Evolutionary conservation across 352 stramenopile species (phyloP), one percentile per base, ranked within the genome.

Genomic region (Globisporangium takayamanum): DNA sequence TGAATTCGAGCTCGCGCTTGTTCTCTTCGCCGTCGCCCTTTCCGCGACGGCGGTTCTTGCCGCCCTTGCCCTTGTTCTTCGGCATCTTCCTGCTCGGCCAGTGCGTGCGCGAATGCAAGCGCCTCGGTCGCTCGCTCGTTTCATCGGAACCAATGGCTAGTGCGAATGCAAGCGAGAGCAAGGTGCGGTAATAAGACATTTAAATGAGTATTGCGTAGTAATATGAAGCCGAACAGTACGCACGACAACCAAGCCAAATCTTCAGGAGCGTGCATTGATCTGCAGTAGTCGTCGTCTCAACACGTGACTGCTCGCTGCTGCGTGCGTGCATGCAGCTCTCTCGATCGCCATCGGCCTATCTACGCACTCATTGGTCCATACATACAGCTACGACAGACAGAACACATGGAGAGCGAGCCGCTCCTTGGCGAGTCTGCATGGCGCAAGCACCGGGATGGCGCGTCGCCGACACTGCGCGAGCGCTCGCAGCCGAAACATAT

Each of bases 1-100:
- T 99, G 83, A 99, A 99, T 81, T 99, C 95, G 44, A 99, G 88
- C 78, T 99, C 96, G 68, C 97, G 92, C 82, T 99, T 99, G 70
- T 97, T 97, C 78, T 99, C 97, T 74, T 99, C 96, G 68, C 96
- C 96, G 67, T 99, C 96, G 73, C 97, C 97, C 84, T 99, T 99
- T 75, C 97, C 97, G 74, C 94, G 89, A 63, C 95, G 91, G 57
- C 95, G 88, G 78, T 98, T 99, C 80, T 99, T 99, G 79, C 96
- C 96, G 73, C 96, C 96, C 74, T 99, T 99, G 78, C 96, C 96
- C 70, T 94, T 94, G 78, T 92, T 90, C 76, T 94, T 94, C 64
- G 83, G 83, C 83, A 92, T 90, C 33, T 36, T 36, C 30, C 30
- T 36, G 30, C 30, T 36, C 30, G 30, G 4, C 30, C 30, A 36